These are phyloP conservation scores for Hansfordia pulvinata DNA, from an alignment of 2,329 filamentous ascomycete species.

Conservation along the genomic window DNA sequence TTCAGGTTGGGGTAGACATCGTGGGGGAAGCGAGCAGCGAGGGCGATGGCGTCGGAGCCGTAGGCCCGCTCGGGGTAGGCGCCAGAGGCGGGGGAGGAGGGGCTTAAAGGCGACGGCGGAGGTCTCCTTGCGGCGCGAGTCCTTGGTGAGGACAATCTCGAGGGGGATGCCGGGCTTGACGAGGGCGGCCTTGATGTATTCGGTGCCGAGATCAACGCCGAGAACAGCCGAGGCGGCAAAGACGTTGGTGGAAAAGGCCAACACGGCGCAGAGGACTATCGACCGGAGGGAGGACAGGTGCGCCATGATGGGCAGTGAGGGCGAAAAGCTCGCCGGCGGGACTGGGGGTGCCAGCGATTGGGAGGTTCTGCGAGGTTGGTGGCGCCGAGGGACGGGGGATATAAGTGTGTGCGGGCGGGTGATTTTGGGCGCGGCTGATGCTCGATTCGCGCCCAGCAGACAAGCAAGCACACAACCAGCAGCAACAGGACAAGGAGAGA, in stretches of 20 bases:
- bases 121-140: slow-evolving; percentile 90
- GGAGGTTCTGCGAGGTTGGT: too few relatives aligned
- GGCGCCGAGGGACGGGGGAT: too few relatives aligned
- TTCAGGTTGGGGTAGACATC: slow-evolving; percentile 96
- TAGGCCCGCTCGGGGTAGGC: slow-evolving; percentile 81
- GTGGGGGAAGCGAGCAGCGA: slow-evolving; percentile 76
- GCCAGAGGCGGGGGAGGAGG: slow-evolving; percentile 44
- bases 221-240: slow-evolving; percentile 60
- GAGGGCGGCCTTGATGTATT: slow-evolving; percentile 91
- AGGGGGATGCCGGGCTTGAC: slow-evolving; percentile 96
- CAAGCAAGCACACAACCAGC: too few relatives aligned
- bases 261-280: slow-evolving; percentile 22
- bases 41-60: slow-evolving; percentile 78
- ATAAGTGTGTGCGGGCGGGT: too few relatives aligned
- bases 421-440: too few relatives aligned
- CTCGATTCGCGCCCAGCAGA: too few relatives aligned
- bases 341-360: too few relatives aligned
- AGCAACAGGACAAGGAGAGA: too few relatives aligned
- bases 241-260: slow-evolving; percentile 32
- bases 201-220: slow-evolving; percentile 86
- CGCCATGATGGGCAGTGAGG: slow-evolving; percentile 21
- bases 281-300: slow-evolving; percentile 19
- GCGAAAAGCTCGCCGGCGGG: slow-evolving; percentile 3
- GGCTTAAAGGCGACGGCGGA: slow-evolving; percentile 92
- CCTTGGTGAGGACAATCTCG: slow-evolving; percentile 95